Conservation (phyloP, 2,329 filamentous ascomycete genomes). For the Geosmithia flava region DNA sequence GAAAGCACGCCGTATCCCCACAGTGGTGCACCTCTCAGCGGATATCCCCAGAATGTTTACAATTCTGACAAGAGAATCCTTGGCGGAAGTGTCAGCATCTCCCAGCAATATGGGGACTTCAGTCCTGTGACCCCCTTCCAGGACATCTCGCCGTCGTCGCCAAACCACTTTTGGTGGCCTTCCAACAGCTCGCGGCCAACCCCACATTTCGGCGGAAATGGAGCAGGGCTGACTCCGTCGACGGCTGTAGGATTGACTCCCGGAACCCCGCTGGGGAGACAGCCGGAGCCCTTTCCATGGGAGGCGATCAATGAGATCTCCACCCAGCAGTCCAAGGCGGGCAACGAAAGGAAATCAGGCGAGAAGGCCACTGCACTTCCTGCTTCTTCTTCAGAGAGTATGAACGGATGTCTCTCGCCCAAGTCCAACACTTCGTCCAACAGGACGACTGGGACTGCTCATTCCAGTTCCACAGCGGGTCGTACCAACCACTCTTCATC, state of each 20-base stretch:
- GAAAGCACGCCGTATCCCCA: slow-evolving; percentile 17
- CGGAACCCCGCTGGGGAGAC: neutral
- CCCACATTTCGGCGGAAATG: too few species aligned
- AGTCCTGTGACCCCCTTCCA: slow-evolving; percentile 9
- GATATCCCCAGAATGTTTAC: slow-evolving; percentile 7
- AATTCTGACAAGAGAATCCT: slow-evolving; percentile 7
- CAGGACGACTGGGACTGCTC: neutral
- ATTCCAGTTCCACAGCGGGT: neutral
- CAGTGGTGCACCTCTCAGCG: slow-evolving; percentile 9
- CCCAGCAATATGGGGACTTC: neutral
- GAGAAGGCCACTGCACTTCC: too few species aligned
- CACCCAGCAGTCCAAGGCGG: neutral
- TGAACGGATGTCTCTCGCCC: neutral
- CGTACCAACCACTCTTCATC: too few species aligned
- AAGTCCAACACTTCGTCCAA: neutral
- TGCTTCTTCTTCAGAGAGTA: too few species aligned
- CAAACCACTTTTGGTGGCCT: neutral
- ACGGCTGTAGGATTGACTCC: neutral
- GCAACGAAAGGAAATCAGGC: neutral
- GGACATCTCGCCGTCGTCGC: slow-evolving; percentile 6
- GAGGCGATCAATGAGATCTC: neutral
- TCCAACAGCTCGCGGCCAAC: neutral
- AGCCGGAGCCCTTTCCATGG: neutral
- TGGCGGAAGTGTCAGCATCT: slow-evolving; percentile 5
- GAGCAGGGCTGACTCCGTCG: too few species aligned